A percentile compares a stretch with the other conserved stretches of the same genome.
phyloP scores from a whole-genome alignment of 305 asterid genomes.

The Plantago rigida region DNA sequence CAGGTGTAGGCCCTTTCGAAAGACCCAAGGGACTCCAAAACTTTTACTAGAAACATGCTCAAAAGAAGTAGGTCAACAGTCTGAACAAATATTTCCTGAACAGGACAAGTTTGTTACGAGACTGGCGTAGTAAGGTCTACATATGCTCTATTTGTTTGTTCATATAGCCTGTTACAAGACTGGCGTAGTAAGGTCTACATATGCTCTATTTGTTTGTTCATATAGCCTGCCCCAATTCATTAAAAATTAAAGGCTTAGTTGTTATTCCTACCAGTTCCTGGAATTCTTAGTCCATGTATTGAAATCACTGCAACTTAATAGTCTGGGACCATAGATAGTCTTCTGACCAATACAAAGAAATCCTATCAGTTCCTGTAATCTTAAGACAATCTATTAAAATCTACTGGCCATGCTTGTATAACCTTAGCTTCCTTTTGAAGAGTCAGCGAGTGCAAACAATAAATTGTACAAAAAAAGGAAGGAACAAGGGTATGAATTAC shows the following conservation, averaged over 20 bases:
- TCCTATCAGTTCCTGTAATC: background rate
- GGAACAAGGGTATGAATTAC: slow-evolving; percentile 28
- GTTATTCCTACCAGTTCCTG: background rate
- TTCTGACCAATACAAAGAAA: no score
- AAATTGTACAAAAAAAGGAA: no score
- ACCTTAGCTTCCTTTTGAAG: no score
- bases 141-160: background rate
- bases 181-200: no score
- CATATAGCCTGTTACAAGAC: background rate
- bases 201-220: background rate
- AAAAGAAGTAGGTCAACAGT: no score
- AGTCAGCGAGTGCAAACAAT: background rate
- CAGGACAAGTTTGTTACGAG: no score
- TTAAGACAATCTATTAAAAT: background rate
- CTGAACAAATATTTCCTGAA: no score
- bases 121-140: no score
- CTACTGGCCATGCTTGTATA: background rate
- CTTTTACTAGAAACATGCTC: no score
- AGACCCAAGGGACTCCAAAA: no score
- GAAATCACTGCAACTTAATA: background rate
- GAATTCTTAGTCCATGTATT: background rate
- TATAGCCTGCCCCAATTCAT: background rate
- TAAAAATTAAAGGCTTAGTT: background rate
- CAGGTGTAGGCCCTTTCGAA: no score
- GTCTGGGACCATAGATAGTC: no score